Conservation (phyloP, 768 basidiomycete genomes). For the Mycena epipterygia region DNA sequence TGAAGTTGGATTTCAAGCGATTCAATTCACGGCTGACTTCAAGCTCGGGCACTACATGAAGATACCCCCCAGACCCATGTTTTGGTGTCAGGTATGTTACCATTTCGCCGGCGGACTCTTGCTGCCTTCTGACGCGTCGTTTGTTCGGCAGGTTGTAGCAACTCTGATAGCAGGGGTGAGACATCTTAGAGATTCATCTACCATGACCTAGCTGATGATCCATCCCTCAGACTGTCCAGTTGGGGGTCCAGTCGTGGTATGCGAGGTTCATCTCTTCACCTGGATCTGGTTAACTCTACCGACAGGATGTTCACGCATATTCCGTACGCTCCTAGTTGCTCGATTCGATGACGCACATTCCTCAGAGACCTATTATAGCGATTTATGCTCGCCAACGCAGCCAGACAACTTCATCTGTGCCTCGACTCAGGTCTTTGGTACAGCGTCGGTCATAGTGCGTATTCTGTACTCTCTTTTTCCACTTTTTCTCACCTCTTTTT, state of each 20-base stretch:
- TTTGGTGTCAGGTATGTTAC: conserved; percentile 67
- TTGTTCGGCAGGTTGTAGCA: conserved; percentile 66
- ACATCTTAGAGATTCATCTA: background rate
- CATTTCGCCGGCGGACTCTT: background rate
- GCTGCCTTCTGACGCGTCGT: background rate
- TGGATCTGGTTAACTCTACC: background rate
- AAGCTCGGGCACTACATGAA: conserved; percentile 85
- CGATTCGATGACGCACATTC: background rate
- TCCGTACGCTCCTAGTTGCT: conserved; percentile 52
- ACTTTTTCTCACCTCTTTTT: background rate
- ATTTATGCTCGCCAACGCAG: conserved; percentile 62
- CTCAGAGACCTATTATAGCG: conserved; percentile 43
- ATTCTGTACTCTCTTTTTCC: background rate
- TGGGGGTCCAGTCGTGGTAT: conserved; percentile 76
- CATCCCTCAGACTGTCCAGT: conserved; percentile 62
- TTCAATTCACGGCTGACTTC: conserved; percentile 80
- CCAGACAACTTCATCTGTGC: conserved; percentile 67
- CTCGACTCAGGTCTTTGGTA: conserved; percentile 63
- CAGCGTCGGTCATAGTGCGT: conserved; percentile 71
- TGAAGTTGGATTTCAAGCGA: conserved; percentile 58
- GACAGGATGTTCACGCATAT: conserved; percentile 73
- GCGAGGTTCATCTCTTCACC: conserved; percentile 22
- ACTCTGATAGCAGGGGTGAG: conserved; percentile 64
- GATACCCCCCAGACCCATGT: conserved; percentile 73
- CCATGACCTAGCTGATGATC: no score